Base-by-base conservation (phyloP, 1,139 yeast genomes). In the Pichia sp. region DNA sequence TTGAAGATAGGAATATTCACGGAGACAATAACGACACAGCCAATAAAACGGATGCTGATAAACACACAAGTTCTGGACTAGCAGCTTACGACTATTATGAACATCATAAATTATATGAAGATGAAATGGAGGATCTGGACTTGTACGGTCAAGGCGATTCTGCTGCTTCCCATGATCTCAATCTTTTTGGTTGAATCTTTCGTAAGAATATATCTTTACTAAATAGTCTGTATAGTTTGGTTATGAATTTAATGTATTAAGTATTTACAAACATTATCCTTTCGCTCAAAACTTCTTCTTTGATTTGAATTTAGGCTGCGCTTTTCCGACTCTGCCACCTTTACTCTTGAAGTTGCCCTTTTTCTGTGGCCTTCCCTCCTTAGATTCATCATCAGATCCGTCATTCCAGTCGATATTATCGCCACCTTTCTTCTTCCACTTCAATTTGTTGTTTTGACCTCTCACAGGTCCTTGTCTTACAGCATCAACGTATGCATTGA, bases 401-500 rank as follows among this genome's bases (percentile, higher is more conserved):
- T 72, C 80, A 52, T 75, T 81, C 63, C 74, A 80, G 58, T 79
- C 82, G 53, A 75, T 79, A 50, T 81, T 81, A 53, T 79, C 78
- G 49, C 76, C 75, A 26, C 34, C 30, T 34, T 78, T 77, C 70
- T 84, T 85, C 73, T 86, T 88, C 74, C 83, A 93, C 73, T 90
- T 92, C 78, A 90, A 80, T 74, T 84, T 90, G 71, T 90, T 90
- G 75, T 82, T 84, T 75, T 89, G 97, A 55, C 97, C 97, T 72
- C 96, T 85, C 5, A 89, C 82, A 45, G 99, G 98, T 34, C 93
- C 97, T 64, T 86, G 89, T 69, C 83, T 86, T 43, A 93, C 90
- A 11, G 98, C 99, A 61, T 90, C 97, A 63, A 90, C 81, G 69
- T 93, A 93, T 0, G 97, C 97, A 68, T 89, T 89, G 60, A 92